These are phyloP conservation scores for Blastocystis sp. DNA, from an alignment of 352 stramenopile species.

Conservation along the genomic window DNA sequence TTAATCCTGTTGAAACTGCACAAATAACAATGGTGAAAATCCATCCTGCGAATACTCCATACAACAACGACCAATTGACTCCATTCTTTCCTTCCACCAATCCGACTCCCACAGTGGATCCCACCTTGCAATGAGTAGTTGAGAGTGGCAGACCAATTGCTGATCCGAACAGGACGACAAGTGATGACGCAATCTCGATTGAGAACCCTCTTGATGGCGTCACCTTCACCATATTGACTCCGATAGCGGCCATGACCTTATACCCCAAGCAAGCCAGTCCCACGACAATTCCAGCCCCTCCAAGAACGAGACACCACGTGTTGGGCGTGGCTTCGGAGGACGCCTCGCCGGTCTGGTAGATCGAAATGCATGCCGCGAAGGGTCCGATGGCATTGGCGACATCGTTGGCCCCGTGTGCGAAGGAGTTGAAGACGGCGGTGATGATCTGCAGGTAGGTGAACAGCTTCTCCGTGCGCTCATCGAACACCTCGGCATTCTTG, in stretches of 20 bases:
- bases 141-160: constrained; percentile 65
- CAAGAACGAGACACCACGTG: constrained; percentile 66
- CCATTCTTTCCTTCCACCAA: constrained; percentile 56
- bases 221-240: constrained; percentile 67
- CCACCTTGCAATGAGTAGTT: constrained; percentile 68
- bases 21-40: constrained; percentile 65
- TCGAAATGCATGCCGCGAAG: constrained; percentile 63
- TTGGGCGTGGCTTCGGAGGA: constrained; percentile 59
- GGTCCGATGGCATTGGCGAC: constrained; percentile 68
- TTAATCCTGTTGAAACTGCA: constrained; percentile 60
- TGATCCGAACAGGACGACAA: constrained; percentile 66
- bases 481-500: constrained; percentile 65
- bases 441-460: constrained; percentile 69
- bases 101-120: constrained; percentile 66
- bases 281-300: constrained; percentile 63
- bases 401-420: constrained; percentile 68
- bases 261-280: constrained; percentile 66
- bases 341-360: constrained; percentile 9
- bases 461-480: constrained; percentile 66
- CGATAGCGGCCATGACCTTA: constrained; percentile 68
- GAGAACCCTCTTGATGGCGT: constrained; percentile 68
- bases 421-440: constrained; percentile 68
- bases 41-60: constrained; percentile 63
- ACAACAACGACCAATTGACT: constrained; percentile 64
- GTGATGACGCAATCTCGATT: constrained; percentile 67